Conservation (phyloP, 2,329 filamentous ascomycete species). For the Stagonosporopsis vannaccii region DNA sequence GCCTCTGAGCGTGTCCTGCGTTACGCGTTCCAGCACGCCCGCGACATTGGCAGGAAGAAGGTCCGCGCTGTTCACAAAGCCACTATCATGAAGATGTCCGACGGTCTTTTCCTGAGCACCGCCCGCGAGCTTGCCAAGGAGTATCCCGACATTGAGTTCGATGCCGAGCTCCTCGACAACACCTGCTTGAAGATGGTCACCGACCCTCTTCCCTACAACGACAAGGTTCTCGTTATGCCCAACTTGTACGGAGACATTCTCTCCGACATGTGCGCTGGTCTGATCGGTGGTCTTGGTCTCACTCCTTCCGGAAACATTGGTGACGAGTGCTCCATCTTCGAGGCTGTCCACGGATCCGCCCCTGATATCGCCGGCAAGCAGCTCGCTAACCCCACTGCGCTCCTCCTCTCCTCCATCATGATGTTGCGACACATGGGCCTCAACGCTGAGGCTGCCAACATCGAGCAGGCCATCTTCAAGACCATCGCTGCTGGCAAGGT, state of each 20-base stretch:
- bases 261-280: constrained; percentile 98
- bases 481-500: constrained; percentile 95
- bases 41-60: constrained; percentile 93
- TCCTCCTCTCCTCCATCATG: constrained; percentile 97
- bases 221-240: constrained; percentile 97
- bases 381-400: constrained; percentile 95
- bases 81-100: constrained; percentile 99
- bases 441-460: constrained; percentile 80
- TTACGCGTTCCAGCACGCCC: constrained; percentile 97
- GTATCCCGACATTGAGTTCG: constrained; percentile 94
- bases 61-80: constrained; percentile 99
- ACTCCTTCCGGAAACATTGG: constrained; percentile 98
- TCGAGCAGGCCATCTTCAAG: constrained; percentile 94
- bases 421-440: constrained; percentile 99
- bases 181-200: constrained; percentile 99
- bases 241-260: constrained; percentile 99
- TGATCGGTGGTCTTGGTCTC: constrained; percentile 96
- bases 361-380: constrained; percentile 96
- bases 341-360: constrained; percentile 97
- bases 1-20: constrained; percentile 94
- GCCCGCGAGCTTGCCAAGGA: constrained; percentile 89
- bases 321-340: constrained; percentile 99
- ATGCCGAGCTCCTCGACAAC: constrained; percentile 98
- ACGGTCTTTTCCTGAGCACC: constrained; percentile 94
- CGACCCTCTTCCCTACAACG: constrained; percentile 95